Conservation (phyloP, 352 stramenopile genomes). For the Pythium rishiriense region DNA sequence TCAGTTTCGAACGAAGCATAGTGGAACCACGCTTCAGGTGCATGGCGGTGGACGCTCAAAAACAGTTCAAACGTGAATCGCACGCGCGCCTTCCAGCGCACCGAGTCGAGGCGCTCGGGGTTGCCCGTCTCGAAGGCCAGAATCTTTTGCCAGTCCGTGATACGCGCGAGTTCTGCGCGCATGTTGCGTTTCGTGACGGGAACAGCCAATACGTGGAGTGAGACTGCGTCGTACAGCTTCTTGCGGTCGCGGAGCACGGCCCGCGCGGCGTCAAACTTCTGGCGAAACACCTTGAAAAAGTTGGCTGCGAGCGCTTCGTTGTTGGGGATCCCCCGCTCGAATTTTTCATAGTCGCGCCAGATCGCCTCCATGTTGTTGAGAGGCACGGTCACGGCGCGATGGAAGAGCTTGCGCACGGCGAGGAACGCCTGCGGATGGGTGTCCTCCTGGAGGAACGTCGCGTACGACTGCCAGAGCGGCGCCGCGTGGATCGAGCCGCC, state of each 20-base stretch:
- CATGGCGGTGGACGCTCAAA: constrained; percentile 74
- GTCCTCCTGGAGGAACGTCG: constrained; percentile 80
- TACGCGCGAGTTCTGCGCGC: constrained; percentile 44
- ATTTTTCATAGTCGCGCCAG: constrained; percentile 89
- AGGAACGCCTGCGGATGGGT: constrained; percentile 73
- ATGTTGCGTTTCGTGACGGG: constrained; percentile 36
- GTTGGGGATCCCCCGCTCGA: constrained; percentile 85
- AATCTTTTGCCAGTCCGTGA: constrained; percentile 80
- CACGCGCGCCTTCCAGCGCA: constrained; percentile 78
- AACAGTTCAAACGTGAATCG: constrained; percentile 85
- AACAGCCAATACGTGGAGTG: constrained; percentile 68
- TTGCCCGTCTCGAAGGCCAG: constrained; percentile 78
- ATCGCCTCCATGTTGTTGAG: constrained; percentile 80
- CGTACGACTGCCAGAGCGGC: constrained; percentile 83
- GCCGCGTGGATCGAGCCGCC: constrained; percentile 75
- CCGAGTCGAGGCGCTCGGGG: constrained; percentile 75
- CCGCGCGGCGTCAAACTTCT: constrained; percentile 79
- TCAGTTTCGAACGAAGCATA: constrained; percentile 84
- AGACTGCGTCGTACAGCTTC: constrained; percentile 78
- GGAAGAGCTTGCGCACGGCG: constrained; percentile 80
- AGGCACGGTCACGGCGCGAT: constrained; percentile 76
- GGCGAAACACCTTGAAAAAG: constrained; percentile 88
- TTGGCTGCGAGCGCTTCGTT: constrained; percentile 85
- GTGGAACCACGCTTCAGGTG: constrained; percentile 85
- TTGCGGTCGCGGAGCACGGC: constrained; percentile 83